phyloP scores from a whole-genome alignment of 352 stramenopile genomes.

The Phytophthora foliorum region DNA sequence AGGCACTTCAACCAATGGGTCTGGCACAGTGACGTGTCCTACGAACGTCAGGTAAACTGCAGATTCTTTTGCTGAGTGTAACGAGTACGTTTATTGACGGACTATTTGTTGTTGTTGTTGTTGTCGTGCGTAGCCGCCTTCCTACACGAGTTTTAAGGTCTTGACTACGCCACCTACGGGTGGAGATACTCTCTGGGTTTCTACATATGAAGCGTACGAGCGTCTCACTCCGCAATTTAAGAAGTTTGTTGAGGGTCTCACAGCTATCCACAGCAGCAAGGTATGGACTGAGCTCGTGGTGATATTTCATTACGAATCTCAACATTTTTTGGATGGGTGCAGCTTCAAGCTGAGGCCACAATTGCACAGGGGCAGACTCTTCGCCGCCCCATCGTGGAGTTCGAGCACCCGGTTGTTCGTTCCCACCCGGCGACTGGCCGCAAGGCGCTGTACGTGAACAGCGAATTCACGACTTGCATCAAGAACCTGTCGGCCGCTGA shows the following conservation, averaged over 20 bases:
- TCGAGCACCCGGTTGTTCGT: constrained; percentile 11
- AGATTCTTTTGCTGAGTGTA: not conserved
- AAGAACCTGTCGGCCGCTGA: constrained; percentile 9
- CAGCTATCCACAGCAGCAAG: constrained; percentile 51
- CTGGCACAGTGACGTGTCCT: constrained; percentile 46
- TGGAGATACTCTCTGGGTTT: constrained; percentile 50
- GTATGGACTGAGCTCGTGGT: not conserved
- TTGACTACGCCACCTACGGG: constrained; percentile 35
- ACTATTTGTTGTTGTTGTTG: not conserved
- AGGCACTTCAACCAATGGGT: constrained; percentile 20
- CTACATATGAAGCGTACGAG: constrained; percentile 48
- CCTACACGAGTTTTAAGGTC: constrained; percentile 27
- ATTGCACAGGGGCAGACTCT: constrained; percentile 5
- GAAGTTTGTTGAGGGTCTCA: constrained; percentile 44
- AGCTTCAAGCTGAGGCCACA: constrained; percentile 36
- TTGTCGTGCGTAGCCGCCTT: constrained; percentile 29
- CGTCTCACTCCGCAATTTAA: constrained; percentile 45
- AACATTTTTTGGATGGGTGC: not conserved
- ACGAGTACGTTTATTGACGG: not conserved
- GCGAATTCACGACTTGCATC: constrained; percentile 15
- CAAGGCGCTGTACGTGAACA: constrained; percentile 15
- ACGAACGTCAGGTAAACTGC: constrained; percentile 19
- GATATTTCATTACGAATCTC: not conserved
- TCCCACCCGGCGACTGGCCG: constrained; percentile 1
- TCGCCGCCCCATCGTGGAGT: constrained; percentile 12